phyloP scores from a whole-genome alignment of 1,284 basidiomycete species.

The Ustilago trichophora region DNA sequence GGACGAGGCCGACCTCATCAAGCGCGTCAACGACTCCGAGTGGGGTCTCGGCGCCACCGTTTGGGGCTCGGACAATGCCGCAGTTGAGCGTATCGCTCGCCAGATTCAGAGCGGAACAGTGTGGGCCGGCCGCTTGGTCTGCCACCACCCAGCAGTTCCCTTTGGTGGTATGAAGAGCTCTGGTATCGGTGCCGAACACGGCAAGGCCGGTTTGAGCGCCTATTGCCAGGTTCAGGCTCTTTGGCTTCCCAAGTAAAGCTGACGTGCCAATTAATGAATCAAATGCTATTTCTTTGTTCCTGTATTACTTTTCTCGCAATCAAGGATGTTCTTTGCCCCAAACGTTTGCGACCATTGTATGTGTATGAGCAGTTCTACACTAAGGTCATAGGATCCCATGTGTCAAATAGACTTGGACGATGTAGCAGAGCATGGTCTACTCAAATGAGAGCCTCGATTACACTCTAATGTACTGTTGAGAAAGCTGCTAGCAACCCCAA shows the following conservation, averaged over 20 bases:
- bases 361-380: too few species aligned
- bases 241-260: constrained; percentile 13
- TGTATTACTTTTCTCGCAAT: too few species aligned
- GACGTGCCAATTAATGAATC: too few species aligned
- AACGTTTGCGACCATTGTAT: too few species aligned
- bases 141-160: constrained; percentile 23
- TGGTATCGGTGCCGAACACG: constrained; percentile 34
- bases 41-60: constrained; percentile 41
- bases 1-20: constrained; percentile 42
- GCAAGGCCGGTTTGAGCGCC: constrained; percentile 13
- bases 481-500: constrained; percentile 22
- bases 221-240: constrained; percentile 23
- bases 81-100: constrained; percentile 34
- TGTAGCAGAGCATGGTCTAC: too few species aligned
- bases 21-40: constrained; percentile 41
- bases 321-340: too few species aligned
- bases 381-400: too few species aligned
- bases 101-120: constrained; percentile 36
- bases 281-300: too few species aligned
- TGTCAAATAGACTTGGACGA: too few species aligned
- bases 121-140: constrained; percentile 15
- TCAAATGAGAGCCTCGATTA: too few species aligned
- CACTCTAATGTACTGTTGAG: too few species aligned
- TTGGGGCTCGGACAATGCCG: constrained; percentile 23
- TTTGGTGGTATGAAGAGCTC: constrained; percentile 43